Conservation (phyloP, 306 rosid species). For the Fragaria nilgerrensis region DNA sequence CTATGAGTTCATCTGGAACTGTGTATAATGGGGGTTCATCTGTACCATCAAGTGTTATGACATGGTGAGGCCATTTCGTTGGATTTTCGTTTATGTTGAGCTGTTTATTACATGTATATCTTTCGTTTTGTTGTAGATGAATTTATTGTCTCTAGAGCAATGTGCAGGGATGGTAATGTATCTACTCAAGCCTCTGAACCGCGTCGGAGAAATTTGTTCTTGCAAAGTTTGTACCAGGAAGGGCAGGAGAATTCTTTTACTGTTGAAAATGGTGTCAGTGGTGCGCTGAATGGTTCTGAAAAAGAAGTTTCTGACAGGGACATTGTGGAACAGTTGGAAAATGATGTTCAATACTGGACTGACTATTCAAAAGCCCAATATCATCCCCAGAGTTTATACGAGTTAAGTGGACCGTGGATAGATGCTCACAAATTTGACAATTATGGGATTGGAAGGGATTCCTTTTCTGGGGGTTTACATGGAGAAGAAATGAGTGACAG, state of each 20-base stretch:
- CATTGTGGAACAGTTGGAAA: constrained; percentile 61
- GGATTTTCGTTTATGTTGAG: not conserved
- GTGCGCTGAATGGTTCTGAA: constrained; percentile 21
- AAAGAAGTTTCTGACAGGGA: constrained; percentile 59
- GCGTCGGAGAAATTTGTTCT: constrained; percentile 59
- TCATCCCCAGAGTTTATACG: constrained; percentile 79
- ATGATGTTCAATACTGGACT: constrained; percentile 69
- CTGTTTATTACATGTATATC: not conserved
- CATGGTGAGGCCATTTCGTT: constrained; percentile 59
- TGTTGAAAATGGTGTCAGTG: constrained; percentile 27
- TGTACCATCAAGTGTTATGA: constrained; percentile 43
- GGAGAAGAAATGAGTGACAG: constrained; percentile 83
- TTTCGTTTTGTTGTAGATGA: constrained; percentile 16
- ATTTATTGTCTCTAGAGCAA: constrained; percentile 23
- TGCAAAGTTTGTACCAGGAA: constrained; percentile 66
- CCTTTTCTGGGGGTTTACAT: constrained; percentile 54
- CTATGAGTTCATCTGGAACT: constrained; percentile 75
- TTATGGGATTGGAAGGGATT: constrained; percentile 79
- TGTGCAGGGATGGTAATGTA: constrained; percentile 73
- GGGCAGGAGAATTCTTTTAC: constrained; percentile 37
- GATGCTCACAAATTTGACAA: constrained; percentile 57
- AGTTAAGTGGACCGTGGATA: constrained; percentile 66
- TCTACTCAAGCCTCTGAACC: constrained; percentile 59
- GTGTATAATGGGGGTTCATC: constrained; percentile 50
- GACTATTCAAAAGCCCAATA: constrained; percentile 92